phyloP scores from a whole-genome alignment of 2,329 filamentous ascomycete genomes.

The Emmonsiellopsis sp. region DNA sequence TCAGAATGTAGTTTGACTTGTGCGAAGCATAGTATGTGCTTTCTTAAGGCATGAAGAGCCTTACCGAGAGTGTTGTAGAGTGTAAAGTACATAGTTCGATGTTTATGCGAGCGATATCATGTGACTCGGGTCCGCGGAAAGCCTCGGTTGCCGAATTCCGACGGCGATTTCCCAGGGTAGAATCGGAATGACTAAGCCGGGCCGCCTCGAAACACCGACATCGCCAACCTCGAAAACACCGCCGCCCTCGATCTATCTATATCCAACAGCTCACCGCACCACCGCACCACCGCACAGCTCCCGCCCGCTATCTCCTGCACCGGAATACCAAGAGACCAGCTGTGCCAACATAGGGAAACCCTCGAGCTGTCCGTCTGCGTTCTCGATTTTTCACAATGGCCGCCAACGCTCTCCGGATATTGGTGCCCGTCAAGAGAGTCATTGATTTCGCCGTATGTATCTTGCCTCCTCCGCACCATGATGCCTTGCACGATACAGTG shows the following conservation, averaged over 20 bases:
- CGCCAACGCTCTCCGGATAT: constrained; percentile 52
- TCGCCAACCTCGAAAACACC: neutral
- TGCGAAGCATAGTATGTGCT: too few relatives aligned
- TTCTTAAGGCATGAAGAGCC: too few relatives aligned
- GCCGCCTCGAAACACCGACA: neutral
- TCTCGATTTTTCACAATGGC: constrained; percentile 26
- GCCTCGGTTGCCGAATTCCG: constrained; percentile 5
- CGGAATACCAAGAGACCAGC: neutral
- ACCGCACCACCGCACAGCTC: neutral
- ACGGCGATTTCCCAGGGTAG: constrained; percentile 2
- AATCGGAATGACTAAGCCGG: neutral
- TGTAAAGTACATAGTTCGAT: too few relatives aligned
- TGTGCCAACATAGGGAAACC: neutral
- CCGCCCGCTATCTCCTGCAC: neutral
- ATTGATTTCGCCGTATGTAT: constrained; percentile 72
- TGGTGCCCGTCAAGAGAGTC: constrained; percentile 74
- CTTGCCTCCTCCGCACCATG: neutral
- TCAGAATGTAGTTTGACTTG: too few relatives aligned
- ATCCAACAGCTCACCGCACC: neutral
- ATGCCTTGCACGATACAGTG: neutral
- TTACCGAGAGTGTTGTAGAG: too few relatives aligned
- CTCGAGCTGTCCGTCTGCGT: neutral
- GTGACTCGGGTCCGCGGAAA: constrained; percentile 2
- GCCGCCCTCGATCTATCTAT: neutral
- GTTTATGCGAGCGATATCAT: neutral